These are phyloP conservation scores for Verticillium dahliae DNA, from an alignment of 2,329 filamentous ascomycete species.

Conservation along the genomic window DNA sequence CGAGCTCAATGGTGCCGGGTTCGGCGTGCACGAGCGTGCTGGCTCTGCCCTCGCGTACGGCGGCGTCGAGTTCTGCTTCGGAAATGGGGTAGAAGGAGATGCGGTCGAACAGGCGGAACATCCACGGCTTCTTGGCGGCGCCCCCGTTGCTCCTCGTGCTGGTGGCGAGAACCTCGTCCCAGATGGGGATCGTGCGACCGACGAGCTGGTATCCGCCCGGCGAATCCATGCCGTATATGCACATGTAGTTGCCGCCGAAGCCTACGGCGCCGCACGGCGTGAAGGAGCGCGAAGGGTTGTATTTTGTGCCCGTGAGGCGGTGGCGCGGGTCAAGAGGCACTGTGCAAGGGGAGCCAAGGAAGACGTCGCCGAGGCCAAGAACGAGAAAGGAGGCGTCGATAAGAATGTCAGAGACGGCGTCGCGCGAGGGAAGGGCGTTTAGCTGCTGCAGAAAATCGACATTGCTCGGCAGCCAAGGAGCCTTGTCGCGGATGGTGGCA, in stretches of 20 bases:
- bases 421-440: slow-evolving; percentile 19
- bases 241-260: slow-evolving; percentile 29
- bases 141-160: background rate
- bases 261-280: slow-evolving; percentile 28
- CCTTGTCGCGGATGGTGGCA: slow-evolving; percentile 53
- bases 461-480: slow-evolving; percentile 57
- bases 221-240: slow-evolving; percentile 29
- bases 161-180: slow-evolving; percentile 16
- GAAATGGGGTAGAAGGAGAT: slow-evolving; percentile 23
- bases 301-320: slow-evolving; percentile 28
- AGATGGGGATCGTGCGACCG: slow-evolving; percentile 25
- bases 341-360: slow-evolving; percentile 28
- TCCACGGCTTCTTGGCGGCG: slow-evolving; percentile 13
- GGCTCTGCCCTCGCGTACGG: slow-evolving; percentile 6
- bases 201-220: slow-evolving; percentile 31
- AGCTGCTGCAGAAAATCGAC: slow-evolving; percentile 41
- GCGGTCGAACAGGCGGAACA: slow-evolving; percentile 24
- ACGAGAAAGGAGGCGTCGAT: slow-evolving; percentile 27
- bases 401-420: slow-evolving; percentile 18
- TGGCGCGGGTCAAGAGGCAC: slow-evolving; percentile 26
- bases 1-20: slow-evolving; percentile 20
- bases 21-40: slow-evolving; percentile 17
- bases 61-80: slow-evolving; percentile 19
- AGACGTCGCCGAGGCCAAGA: slow-evolving; percentile 31
- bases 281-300: slow-evolving; percentile 28